Base-by-base conservation (phyloP, 768 basidiomycete species). In the Sarcodon aspratus region DNA sequence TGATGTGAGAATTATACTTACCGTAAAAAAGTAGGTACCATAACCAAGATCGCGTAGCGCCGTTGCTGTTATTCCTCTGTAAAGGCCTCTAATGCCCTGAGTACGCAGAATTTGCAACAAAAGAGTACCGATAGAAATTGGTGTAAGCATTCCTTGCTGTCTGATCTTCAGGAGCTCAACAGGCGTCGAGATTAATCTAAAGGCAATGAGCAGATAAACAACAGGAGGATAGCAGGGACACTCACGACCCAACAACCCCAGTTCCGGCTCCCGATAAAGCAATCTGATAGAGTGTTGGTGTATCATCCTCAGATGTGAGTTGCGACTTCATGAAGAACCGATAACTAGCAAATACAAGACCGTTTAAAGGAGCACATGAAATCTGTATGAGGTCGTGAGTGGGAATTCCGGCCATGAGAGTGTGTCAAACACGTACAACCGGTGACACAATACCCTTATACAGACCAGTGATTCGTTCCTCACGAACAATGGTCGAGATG, bases 121-220 rank as follows among this genome's bases (percentile, higher is more conserved):
- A n/a, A 92, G 72, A 17, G 69, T 64, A 9, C 68, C 74, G 67
- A 46, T 66, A 42, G 57, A 21, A 62, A 43, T 67, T 57, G 9
- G 59, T 45, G 42, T 45, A 50, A 78, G 61, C 48, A 74, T 63
- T 32, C 76, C 73, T 55, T 90, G 86, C 55, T 87, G 85, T 33
- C 83, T 75, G 61, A 93, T 89, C 70, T 95, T 95, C 66, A 95
- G 72, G 1, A 93, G 74, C 54, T 95, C 93, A 7, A 82, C 86
- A 0, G 92, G 91, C 1, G 85, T 82, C 2, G 88, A 86, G 49
- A 94, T 63, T 9, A 88, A 55, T 6, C 88, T 90, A 49, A 12
- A n/a, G 27, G 9, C 5, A 33, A 2, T 36, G 15, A 9, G 34
- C 33, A 15, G 32, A 8, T 18, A 11, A 17, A 42, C 13, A 45